A percentile compares a stretch with the other conserved stretches of the same genome.
These are phyloP conservation scores for Globisporangium alternatum DNA, from an alignment of 352 stramenopile species.

Conservation along the genomic window DNA sequence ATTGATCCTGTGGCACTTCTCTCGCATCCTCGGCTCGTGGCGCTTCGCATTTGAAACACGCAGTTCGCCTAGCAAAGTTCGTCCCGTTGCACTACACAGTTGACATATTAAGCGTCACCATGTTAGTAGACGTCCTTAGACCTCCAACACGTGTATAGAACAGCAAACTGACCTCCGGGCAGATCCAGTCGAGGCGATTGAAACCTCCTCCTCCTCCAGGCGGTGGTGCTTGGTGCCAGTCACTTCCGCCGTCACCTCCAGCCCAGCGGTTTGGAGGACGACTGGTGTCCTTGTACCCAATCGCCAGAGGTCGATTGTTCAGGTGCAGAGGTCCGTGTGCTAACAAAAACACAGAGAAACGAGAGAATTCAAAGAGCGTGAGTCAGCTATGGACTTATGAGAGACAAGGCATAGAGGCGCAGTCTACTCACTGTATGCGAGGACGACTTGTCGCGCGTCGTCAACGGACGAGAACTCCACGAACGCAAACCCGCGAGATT, in stretches of 20 bases:
- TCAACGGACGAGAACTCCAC: conserved; percentile 67
- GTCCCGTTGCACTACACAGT: conserved; percentile 55
- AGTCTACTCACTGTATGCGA: conserved; percentile 45
- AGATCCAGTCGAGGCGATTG: conserved; percentile 64
- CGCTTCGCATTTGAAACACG: conserved; percentile 72
- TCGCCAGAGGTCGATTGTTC: conserved; percentile 34
- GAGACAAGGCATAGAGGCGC: too few species aligned
- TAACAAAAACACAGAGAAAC: conserved; percentile 14
- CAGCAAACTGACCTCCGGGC: conserved; percentile 37
- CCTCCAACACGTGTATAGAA: neutral
- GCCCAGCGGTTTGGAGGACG: conserved; percentile 16
- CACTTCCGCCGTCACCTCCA: conserved; percentile 11
- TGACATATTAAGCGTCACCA: neutral
- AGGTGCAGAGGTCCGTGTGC: conserved; percentile 54
- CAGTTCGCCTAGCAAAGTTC: conserved; percentile 63
- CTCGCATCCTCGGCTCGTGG: conserved; percentile 30
- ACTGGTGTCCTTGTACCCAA: conserved; percentile 50
- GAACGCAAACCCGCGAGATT: conserved; percentile 77
- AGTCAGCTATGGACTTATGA: too few species aligned
- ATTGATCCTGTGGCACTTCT: conserved; percentile 28
- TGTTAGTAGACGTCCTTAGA: neutral
- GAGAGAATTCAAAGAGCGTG: neutral
- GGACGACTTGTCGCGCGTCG: conserved; percentile 46
- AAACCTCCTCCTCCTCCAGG: neutral
- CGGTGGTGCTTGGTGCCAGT: neutral